Base-by-base conservation (phyloP, 2,329 filamentous ascomycete genomes). In the Biscogniauxia mediterranea region DNA sequence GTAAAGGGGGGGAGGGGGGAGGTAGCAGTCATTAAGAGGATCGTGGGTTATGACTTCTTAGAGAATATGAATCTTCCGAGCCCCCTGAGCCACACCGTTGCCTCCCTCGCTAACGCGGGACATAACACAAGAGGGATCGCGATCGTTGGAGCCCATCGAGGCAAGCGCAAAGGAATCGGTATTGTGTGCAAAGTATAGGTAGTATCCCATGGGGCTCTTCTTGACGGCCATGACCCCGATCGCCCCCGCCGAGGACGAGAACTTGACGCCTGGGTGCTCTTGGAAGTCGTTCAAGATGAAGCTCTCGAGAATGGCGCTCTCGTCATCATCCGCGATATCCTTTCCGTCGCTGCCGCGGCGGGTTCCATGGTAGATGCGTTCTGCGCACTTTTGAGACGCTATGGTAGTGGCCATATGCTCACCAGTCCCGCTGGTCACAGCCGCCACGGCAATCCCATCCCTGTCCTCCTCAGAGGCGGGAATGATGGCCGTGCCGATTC, bases 341-440 rank as follows among this genome's bases (percentile, higher is more conserved):
- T 76, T 75, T 6, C 92, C 92, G 17, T 80, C 83, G 55, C 76
- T 77, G 1, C 79, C 83, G 66, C 85, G 88, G 71, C 81, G 84
- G 55, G 82, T 89, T 67, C 82, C 85, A 66, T 89, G 85, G 72
- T 93, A 97, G 25, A 99, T 82, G 53, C 95, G 86, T 66, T 94
- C 90, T 0, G 93, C 93, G 73, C 93, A 96, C 59, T 89, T 89
- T 61, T 89, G 88, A 6, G 95, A 93, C 11, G 95, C 94, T 83
- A 96, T 89, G 0, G 93, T 96, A 0, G 94, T 97, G 42, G 93
- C 91, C 90, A 99, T 99, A 74, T 99, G 95, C 77, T 99, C 95
- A 54, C 95, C 95, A 2, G 95, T 99, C 26, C 95, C 95, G 73
- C 92, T 97, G 49, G 93, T 96, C 21, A 97, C 92, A 25, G 89